phyloP scores from a whole-genome alignment of 257 asterid genomes.

The Henckelia pumila region DNA sequence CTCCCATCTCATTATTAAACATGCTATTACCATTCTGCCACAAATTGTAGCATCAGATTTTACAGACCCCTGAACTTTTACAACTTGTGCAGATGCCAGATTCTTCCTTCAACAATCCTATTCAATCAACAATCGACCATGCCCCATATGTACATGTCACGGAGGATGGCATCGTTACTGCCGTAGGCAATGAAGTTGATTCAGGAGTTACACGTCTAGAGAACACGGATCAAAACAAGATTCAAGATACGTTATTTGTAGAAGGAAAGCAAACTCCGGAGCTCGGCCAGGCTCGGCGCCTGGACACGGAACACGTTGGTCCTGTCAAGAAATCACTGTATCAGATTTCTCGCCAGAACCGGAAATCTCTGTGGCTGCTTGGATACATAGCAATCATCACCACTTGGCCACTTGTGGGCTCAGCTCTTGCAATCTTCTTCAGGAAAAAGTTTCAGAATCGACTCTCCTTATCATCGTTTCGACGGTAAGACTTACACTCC shows the following conservation, averaged over 20 bases:
- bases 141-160: slow-evolving; percentile 51
- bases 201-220: slow-evolving; percentile 25
- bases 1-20: neutral
- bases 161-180: slow-evolving; percentile 55
- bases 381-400: slow-evolving; percentile 65
- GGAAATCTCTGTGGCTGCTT: slow-evolving; percentile 64
- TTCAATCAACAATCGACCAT: slow-evolving; percentile 59
- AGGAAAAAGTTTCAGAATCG: slow-evolving; percentile 41
- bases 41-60: neutral
- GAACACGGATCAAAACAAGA: slow-evolving; percentile 19
- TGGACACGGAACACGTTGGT: slow-evolving; percentile 20
- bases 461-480: slow-evolving; percentile 22
- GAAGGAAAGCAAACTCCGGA: slow-evolving; percentile 22
- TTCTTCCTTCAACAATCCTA: slow-evolving; percentile 36
- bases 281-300: slow-evolving; percentile 10
- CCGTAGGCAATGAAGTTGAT: slow-evolving; percentile 38
- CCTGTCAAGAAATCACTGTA: slow-evolving; percentile 51
- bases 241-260: slow-evolving; percentile 22
- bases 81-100: slow-evolving; percentile 39
- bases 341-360: slow-evolving; percentile 47
- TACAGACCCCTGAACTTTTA: neutral
- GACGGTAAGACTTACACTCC: slow-evolving; percentile 20
- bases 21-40: neutral
- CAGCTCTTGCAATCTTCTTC: slow-evolving; percentile 44
- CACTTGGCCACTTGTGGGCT: slow-evolving; percentile 74